Evolutionary conservation across 225 moss, liverwort and hornwort species (phyloP), one percentile per base, ranked within the genome.

Genomic region (Pseudisothecium myosuroides): DNA sequence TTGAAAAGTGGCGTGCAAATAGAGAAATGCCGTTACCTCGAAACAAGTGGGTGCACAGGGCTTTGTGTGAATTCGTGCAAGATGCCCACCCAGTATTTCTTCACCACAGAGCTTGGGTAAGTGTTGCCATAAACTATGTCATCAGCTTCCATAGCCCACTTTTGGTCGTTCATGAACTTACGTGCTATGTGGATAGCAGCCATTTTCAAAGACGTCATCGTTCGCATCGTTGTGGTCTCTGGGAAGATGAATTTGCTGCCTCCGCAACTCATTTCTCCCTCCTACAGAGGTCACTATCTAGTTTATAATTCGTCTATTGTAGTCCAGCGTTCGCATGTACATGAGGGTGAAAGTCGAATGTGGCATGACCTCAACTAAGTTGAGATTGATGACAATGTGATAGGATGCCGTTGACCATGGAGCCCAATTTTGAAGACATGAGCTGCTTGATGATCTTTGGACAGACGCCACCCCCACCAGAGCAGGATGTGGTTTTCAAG

Each of bases 31-130:
- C 95, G 97, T 1, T 98, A 98, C 87, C 90, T 98, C 45, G 95
- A 98, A 94, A 96, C 96, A 63, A 98, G 98, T 91, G 96, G 97
- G 79, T 98, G 98, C 88, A 98, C 98, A 68, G 98, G 95, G 45
- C 95, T 98, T 58, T 98, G 98, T 83, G 95, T 98, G 55, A 98
- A 98, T 90, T 91, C 97, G 26, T 98, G 98, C 97, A 98, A 98
- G 92, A 95, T 96, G 87, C 98, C 98, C 76, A 98, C 98, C 49
- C 97, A 98, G 80, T 97, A 95, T 91, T 98, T 98, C 92, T 98
- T 98, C 90, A 97, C 98, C 69, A 90, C 88, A 45, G 97, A 98
- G 86, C 98, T 98, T 76, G 98, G 98, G 98, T 98, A 91, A 81
- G 54, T 76, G 28, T 61, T 63, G 49, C 49, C 75, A 21, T 65